Conservation (phyloP, 306 rosid species). For the Lithocarpus polystachyus region DNA sequence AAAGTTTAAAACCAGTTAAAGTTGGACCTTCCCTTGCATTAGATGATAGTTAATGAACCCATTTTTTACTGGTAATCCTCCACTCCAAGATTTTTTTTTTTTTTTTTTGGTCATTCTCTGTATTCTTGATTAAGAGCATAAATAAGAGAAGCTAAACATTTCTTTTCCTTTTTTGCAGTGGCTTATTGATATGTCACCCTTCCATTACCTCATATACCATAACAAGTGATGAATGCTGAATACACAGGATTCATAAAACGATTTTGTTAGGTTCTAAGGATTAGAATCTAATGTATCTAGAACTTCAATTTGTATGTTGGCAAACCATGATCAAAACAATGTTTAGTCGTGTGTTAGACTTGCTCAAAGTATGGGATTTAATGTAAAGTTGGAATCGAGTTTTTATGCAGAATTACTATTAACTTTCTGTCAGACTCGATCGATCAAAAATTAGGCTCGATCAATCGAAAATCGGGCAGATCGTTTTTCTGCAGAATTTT, state of each 20-base stretch:
- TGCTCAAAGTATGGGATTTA: no score
- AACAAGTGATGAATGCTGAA: background rate
- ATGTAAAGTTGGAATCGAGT: no score
- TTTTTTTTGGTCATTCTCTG: background rate
- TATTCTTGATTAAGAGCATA: background rate
- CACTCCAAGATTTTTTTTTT: background rate
- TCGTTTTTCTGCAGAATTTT: no score
- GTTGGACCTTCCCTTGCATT: constrained; percentile 46
- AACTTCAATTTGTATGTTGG: no score
- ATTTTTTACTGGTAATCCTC: constrained; percentile 27
- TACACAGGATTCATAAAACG: background rate
- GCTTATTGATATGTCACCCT: background rate
- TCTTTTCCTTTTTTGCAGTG: constrained; percentile 17
- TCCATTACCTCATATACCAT: background rate
- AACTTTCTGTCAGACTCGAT: no score
- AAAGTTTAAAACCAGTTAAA: constrained; percentile 61
- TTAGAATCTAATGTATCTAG: no score
- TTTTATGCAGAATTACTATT: no score
- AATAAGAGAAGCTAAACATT: background rate
- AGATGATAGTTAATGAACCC: constrained; percentile 19
- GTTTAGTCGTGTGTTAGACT: no score
- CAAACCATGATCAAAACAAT: no score
- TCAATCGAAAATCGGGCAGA: no score
- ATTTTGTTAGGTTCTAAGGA: no score
- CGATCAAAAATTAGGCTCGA: no score